Evolutionary conservation across 306 rosid species (phyloP), one percentile per base, ranked within the genome.

Genomic region (Cicer judaicum): DNA sequence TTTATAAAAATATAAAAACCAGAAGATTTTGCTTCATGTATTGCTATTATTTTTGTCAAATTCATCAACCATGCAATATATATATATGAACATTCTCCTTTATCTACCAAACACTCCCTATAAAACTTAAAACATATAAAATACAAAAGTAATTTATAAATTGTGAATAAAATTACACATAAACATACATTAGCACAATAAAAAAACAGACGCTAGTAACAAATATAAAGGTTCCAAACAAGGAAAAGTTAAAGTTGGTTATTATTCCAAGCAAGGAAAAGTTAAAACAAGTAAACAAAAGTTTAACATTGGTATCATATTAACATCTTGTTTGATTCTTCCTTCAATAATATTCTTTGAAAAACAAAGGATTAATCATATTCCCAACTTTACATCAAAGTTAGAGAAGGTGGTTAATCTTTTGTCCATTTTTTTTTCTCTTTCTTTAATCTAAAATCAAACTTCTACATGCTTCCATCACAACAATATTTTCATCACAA

Each of bases 251-350:
- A 52, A 43, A 6, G 11, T 55, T 29, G 36, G 36, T 29, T 29
- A 29, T 29, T 64, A 43, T 62, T 62, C 84, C 70, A 81, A 81
- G 85, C 69, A 78, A 66, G 73, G 88, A 72, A 73, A 71, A 70
- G 80, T 76, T 74, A 85, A 85, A 85, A 76, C 79, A 75, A 60
- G 84, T 59, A 80, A 80, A 78, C 12, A 72, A 57, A 57, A 60
- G 36, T 24, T 24, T 8, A 64, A 40, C 29, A 10, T 83, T 75
- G 67, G 63, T 43, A 5, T 42, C 42, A 68, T 74, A 41, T 18
- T 11, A 52, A 68, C 24, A 53, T 69, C 68, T 74, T 80, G 43
- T 68, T 44, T 41, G 43, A n/a, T 24, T 59, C 24, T 29, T 49
- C 10, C 43, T 60, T 67, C 46, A 43, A 12, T 8, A 36, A 12